phyloP scores from a whole-genome alignment of 1,284 basidiomycete species.

The Tremellales sp. region DNA sequence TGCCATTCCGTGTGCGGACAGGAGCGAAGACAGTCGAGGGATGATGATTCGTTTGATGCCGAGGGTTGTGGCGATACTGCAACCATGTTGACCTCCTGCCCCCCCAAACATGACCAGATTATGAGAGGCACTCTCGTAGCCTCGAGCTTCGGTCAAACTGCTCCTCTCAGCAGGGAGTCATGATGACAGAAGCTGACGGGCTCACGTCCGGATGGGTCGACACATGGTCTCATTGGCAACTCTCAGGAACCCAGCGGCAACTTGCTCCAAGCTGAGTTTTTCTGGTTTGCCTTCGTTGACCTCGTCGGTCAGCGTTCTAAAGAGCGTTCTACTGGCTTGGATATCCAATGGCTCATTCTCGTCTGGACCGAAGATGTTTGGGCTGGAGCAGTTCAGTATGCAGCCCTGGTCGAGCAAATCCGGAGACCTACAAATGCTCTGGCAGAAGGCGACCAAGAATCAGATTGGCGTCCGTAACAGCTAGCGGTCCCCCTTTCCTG shows the following conservation, averaged over 20 bases:
- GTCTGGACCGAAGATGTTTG: slow-evolving; percentile 50
- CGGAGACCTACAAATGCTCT: slow-evolving; percentile 20
- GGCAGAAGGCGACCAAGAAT: slow-evolving; percentile 44
- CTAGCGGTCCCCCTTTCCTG: slow-evolving; percentile 47
- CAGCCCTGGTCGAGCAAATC: slow-evolving; percentile 2
- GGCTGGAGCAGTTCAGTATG: slow-evolving; percentile 8
- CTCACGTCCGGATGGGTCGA: slow-evolving; percentile 34
- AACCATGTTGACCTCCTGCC: slow-evolving; percentile 41
- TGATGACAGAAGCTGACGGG: neutral
- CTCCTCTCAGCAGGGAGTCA: slow-evolving; percentile 4
- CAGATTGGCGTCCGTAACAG: slow-evolving; percentile 49
- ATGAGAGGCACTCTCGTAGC: slow-evolving; percentile 32
- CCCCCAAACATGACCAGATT: slow-evolving; percentile 41
- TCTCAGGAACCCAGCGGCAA: slow-evolving; percentile 34
- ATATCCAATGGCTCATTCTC: slow-evolving; percentile 52
- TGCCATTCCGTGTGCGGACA: slow-evolving; percentile 43
- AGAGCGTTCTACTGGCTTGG: slow-evolving; percentile 40
- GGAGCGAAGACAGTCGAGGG: slow-evolving; percentile 36
- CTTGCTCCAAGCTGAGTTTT: slow-evolving; percentile 28
- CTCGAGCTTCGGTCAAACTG: slow-evolving; percentile 35
- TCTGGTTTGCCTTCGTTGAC: slow-evolving; percentile 47
- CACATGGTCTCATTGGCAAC: slow-evolving; percentile 45
- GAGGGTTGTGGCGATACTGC: slow-evolving; percentile 32
- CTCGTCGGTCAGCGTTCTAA: slow-evolving; percentile 46
- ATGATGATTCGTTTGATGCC: slow-evolving; percentile 39